Evolutionary conservation across 2,329 filamentous ascomycete genomes (phyloP).

Genomic region (Mycosphaerella sp.): DNA sequence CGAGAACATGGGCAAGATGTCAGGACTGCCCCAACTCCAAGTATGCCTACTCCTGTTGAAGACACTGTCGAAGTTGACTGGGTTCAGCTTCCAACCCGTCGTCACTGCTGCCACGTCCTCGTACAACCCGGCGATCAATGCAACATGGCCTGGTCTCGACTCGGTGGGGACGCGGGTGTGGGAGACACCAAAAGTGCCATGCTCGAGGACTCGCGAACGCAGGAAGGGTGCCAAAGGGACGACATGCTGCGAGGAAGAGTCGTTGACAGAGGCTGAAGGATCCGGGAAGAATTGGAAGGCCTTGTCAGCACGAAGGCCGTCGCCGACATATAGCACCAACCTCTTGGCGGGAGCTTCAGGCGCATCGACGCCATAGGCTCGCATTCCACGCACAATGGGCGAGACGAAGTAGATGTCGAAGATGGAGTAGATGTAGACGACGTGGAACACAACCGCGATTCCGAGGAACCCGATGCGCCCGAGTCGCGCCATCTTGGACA

Average conservation of each 20-base stretch:
- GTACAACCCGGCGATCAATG: slow-evolving; percentile 91
- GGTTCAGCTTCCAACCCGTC: slow-evolving; percentile 97
- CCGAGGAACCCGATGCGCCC: slow-evolving; percentile 76
- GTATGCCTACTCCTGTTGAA: slow-evolving; percentile 96
- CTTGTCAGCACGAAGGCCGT: slow-evolving; percentile 94
- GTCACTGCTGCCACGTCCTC: slow-evolving; percentile 97
- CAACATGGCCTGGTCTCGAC: slow-evolving; percentile 92
- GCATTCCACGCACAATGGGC: slow-evolving; percentile 94
- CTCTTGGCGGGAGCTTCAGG: slow-evolving; percentile 74
- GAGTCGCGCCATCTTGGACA: slow-evolving; percentile 46
- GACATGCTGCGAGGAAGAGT: slow-evolving; percentile 56
- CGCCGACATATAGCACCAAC: slow-evolving; percentile 87
- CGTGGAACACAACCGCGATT: slow-evolving; percentile 84
- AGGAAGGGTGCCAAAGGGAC: slow-evolving; percentile 85
- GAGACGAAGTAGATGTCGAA: slow-evolving; percentile 99
- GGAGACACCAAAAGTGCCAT: slow-evolving; percentile 94
- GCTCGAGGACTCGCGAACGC: slow-evolving; percentile 76
- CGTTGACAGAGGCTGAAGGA: slow-evolving; percentile 58
- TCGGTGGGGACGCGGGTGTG: slow-evolving; percentile 96
- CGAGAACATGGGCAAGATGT: slow-evolving; percentile 96
- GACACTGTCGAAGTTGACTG: slow-evolving; percentile 96
- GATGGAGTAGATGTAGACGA: slow-evolving; percentile 90
- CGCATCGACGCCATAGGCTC: slow-evolving; percentile 62
- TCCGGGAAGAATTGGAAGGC: slow-evolving; percentile 91
- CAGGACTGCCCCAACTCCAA: slow-evolving; percentile 98